phyloP scores from a whole-genome alignment of 2,329 filamentous ascomycete genomes.

The Hortaea werneckii region DNA sequence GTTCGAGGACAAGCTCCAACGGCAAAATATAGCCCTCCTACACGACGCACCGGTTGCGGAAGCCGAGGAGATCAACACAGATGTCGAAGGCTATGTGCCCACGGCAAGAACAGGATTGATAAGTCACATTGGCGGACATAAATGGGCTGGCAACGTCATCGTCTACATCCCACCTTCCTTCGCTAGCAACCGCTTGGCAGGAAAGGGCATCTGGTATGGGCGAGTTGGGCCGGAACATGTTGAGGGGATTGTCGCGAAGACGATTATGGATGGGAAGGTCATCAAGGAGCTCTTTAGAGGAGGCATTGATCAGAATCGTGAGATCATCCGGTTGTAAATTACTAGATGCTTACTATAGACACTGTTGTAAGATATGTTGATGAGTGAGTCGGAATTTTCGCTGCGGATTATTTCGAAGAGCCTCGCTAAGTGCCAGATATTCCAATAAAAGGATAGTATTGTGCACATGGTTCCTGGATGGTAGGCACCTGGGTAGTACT shows the following conservation, averaged over 20 bases:
- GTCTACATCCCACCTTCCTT: conserved; percentile 59
- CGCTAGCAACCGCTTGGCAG: conserved; percentile 48
- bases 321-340: conserved; percentile 20
- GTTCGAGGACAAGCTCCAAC: conserved; percentile 53
- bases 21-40: conserved; percentile 40
- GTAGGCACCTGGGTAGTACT: too few relatives aligned
- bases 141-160: conserved; percentile 77
- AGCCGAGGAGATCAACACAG: conserved; percentile 23
- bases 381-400: too few relatives aligned
- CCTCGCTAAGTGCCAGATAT: too few relatives aligned
- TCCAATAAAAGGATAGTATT: too few relatives aligned
- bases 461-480: too few relatives aligned
- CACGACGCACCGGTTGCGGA: conserved; percentile 31
- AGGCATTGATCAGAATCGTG: conserved; percentile 40
- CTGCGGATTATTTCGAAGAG: too few relatives aligned
- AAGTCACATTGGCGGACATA: conserved; percentile 75
- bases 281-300: conserved; percentile 64
- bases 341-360: not conserved
- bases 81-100: conserved; percentile 15
- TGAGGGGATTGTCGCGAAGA: conserved; percentile 64
- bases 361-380: not conserved
- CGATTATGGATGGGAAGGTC: conserved; percentile 55
- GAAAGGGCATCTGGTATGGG: conserved; percentile 74
- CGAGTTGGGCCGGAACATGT: conserved; percentile 65
- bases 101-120: conserved; percentile 58